Conservation (phyloP, 1,284 basidiomycete genomes). For the Lignosus rhinocerotis region DNA sequence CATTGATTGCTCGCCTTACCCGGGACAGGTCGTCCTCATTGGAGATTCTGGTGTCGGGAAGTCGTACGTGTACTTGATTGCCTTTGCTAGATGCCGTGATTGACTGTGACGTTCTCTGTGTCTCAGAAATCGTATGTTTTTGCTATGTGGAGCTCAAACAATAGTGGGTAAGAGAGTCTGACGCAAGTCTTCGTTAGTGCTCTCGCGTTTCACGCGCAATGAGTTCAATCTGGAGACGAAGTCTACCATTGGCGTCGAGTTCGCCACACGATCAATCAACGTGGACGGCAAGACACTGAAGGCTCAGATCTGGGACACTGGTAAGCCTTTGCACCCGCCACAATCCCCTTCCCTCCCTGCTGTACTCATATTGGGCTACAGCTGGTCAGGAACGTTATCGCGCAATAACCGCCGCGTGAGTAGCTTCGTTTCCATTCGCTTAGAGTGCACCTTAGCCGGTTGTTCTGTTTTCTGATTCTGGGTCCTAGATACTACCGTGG, state of each 20-base stretch:
- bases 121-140: conserved; percentile 36
- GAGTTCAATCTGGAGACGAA: conserved; percentile 99
- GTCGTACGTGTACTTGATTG: conserved; percentile 62
- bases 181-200: conserved; percentile 48
- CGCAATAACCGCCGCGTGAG: conserved; percentile 96
- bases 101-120: background rate
- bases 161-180: conserved; percentile 5
- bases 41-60: conserved; percentile 99
- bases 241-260: conserved; percentile 99
- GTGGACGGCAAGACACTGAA: conserved; percentile 98
- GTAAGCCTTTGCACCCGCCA: conserved; percentile 42
- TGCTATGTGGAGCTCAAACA: background rate
- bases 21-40: conserved; percentile 87
- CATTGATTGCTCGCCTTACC: conserved; percentile 13
- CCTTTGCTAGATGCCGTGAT: background rate
- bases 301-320: conserved; percentile 99
- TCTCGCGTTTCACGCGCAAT: conserved; percentile 97
- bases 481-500: conserved; percentile 90
- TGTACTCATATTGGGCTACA: conserved; percentile 31
- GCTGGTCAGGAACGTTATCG: conserved; percentile 99
- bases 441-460: background rate
- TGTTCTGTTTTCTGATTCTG: background rate
- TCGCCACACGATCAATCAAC: conserved; percentile 93
- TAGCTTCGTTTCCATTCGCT: conserved; percentile 19
- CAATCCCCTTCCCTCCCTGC: background rate